Evolutionary conservation across 2,329 filamentous ascomycete genomes (phyloP).

Genomic region (Xylaria polymorpha): DNA sequence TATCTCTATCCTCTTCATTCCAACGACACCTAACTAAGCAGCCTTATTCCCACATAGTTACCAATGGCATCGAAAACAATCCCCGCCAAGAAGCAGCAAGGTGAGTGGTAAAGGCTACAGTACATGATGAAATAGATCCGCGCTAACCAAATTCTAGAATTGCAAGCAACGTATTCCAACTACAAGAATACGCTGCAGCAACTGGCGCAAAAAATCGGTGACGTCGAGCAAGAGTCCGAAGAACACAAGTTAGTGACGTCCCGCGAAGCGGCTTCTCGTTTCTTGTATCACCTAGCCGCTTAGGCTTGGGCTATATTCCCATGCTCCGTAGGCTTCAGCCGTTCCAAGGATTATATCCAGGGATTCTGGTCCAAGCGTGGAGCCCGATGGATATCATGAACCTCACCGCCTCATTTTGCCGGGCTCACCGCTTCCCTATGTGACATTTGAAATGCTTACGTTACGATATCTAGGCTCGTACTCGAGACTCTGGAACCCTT

Average conservation of each 20-base stretch:
- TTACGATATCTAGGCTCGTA: conserved; percentile 75
- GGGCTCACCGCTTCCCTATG: conserved; percentile 54
- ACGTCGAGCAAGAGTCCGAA: conserved; percentile 96
- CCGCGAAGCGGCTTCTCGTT: conserved; percentile 22
- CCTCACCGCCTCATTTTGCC: conserved; percentile 45
- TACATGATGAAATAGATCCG: conserved; percentile 6
- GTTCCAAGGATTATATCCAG: conserved; percentile 35
- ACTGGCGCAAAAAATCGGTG: conserved; percentile 94
- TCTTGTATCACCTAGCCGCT: conserved; percentile 36
- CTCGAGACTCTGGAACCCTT: conserved; percentile 90
- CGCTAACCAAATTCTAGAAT: conserved; percentile 64
- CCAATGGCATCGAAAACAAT: conserved; percentile 64
- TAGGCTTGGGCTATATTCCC: conserved; percentile 20
- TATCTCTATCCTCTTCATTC: conserved; percentile 13
- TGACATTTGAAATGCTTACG: conserved; percentile 42
- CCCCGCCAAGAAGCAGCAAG: conserved; percentile 79
- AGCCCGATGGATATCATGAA: conserved; percentile 41
- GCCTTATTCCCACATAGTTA: conserved; percentile 1
- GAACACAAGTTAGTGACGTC: conserved; percentile 86
- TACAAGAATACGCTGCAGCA: conserved; percentile 86
- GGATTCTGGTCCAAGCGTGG: conserved; percentile 36
- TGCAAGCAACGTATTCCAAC: conserved; percentile 82
- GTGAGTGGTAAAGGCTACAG: conserved; percentile 56
- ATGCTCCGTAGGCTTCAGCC: conserved; percentile 35
- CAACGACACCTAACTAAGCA: neutral